phyloP scores from a whole-genome alignment of 2,329 filamentous ascomycete genomes.

The Aspergillus flavus region DNA sequence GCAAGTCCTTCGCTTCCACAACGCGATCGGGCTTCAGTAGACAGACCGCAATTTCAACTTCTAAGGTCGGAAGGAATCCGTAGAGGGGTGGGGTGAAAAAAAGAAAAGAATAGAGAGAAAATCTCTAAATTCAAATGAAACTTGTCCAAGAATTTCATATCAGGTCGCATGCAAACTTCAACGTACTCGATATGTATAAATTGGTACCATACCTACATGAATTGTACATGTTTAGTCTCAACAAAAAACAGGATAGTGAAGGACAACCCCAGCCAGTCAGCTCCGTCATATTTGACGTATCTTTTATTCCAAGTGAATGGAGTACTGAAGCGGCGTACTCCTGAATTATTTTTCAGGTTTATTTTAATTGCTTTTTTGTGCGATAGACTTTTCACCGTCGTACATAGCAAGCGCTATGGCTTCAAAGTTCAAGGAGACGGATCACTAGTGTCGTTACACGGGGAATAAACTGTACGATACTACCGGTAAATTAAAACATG shows the following conservation, averaged over 20 bases:
- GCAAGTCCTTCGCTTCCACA: constrained; percentile 26
- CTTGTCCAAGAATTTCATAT: neutral
- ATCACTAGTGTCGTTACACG: constrained; percentile 1
- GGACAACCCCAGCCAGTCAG: neutral
- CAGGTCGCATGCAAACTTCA: no score
- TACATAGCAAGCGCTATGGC: neutral
- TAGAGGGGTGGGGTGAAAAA: neutral
- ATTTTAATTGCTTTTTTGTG: neutral
- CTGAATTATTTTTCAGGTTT: neutral
- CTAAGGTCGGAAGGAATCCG: constrained; percentile 1
- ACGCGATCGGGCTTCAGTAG: constrained; percentile 9
- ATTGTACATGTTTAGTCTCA: neutral
- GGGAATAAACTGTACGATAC: neutral
- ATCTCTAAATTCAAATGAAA: neutral
- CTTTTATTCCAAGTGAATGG: neutral
- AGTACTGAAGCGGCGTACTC: neutral
- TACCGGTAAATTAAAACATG: constrained; percentile 2
- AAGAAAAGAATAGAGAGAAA: neutral
- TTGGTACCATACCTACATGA: neutral
- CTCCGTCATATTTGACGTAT: neutral
- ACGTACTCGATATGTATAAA: neutral
- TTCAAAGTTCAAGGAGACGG: neutral
- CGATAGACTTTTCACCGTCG: neutral
- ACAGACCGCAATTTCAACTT: constrained; percentile 24
- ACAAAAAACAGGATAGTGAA: neutral